Conservation (phyloP, 2,329 filamentous ascomycete genomes). For the Colletotrichum endophyticum region DNA sequence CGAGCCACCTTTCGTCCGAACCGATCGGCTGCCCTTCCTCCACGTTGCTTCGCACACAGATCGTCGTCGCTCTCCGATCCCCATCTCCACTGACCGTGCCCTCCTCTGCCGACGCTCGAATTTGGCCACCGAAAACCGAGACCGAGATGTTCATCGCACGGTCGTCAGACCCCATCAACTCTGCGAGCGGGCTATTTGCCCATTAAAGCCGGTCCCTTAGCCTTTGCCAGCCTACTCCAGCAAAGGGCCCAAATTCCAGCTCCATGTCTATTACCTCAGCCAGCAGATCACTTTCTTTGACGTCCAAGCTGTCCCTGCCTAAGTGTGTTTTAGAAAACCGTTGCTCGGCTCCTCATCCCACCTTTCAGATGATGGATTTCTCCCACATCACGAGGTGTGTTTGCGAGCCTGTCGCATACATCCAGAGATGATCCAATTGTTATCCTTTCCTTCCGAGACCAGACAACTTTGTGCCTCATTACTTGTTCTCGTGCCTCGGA, state of each 20-base stretch:
- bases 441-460: not conserved
- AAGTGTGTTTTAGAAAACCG: slow-evolving; percentile 5
- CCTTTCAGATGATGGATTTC: not conserved
- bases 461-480: not conserved
- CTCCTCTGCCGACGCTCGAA: not conserved
- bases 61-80: not conserved
- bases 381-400: not conserved
- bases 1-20: slow-evolving; percentile 4
- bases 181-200: not conserved
- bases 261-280: not conserved
- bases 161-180: not conserved
- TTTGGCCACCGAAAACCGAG: not conserved
- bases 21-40: not conserved
- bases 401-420: not conserved
- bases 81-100: not conserved
- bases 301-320: not conserved
- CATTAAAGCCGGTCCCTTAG: not conserved
- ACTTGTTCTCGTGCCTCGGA: not conserved
- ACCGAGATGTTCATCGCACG: not conserved
- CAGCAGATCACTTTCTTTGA: not conserved
- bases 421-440: not conserved
- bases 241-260: not conserved
- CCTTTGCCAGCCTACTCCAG: not conserved
- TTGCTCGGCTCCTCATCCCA: not conserved
- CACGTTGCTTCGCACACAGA: not conserved